phyloP scores from a whole-genome alignment of 2,329 filamentous ascomycete genomes.

The Talaromyces amestolkiae region DNA sequence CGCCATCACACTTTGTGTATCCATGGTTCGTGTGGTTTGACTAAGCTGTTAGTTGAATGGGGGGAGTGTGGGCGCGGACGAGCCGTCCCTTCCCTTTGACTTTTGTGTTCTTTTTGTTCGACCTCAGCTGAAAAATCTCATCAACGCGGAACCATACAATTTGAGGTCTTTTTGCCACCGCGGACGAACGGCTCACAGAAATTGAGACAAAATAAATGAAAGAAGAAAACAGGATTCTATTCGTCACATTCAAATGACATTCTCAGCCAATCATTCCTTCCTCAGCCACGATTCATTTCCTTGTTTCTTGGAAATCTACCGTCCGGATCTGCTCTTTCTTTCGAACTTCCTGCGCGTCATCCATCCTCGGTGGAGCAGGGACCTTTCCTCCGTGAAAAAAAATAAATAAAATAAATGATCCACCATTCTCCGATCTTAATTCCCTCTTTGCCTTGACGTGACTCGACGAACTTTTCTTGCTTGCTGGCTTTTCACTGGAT shows the following conservation, averaged over 20 bases:
- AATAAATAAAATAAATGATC: background rate
- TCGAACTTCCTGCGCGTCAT: slow-evolving; percentile 2
- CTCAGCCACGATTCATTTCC: slow-evolving; percentile 8
- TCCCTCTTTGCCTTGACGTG: background rate
- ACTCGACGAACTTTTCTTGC: background rate
- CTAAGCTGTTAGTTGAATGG: background rate
- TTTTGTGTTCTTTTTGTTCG: background rate
- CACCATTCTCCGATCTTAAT: slow-evolving; percentile 1
- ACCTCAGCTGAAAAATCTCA: slow-evolving; percentile 2
- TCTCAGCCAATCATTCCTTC: slow-evolving; percentile 1
- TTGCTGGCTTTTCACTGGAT: slow-evolving; percentile 6
- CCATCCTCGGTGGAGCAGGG: background rate
- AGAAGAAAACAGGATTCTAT: background rate
- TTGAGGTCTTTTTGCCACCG: background rate
- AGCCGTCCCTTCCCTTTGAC: slow-evolving; percentile 6
- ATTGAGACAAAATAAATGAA: background rate
- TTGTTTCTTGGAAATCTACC: background rate
- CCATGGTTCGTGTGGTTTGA: slow-evolving; percentile 5
- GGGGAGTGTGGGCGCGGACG: background rate
- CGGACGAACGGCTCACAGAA: background rate
- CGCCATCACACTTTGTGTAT: slow-evolving; percentile 3
- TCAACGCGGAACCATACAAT: background rate
- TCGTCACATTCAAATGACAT: background rate
- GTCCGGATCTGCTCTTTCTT: background rate
- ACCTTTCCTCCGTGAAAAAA: background rate